Percentiles rank a stretch among this genome's conserved stretches.
phyloP scores from a whole-genome alignment of 2,329 filamentous ascomycete genomes.

The Pyrenochaeta sp. region DNA sequence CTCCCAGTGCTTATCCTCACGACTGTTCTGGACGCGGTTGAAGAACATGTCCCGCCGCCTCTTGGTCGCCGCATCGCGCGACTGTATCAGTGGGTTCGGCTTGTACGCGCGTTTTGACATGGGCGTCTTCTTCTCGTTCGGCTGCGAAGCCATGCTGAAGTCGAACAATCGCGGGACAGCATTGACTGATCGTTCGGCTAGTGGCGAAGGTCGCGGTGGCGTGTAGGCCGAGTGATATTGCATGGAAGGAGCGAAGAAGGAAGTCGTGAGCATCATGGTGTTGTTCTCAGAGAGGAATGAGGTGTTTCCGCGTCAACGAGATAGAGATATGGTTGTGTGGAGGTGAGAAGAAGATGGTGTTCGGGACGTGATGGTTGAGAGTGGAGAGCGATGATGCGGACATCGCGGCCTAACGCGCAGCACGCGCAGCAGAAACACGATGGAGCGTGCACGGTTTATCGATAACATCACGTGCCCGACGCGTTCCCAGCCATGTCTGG shows the following conservation, averaged over 20 bases:
- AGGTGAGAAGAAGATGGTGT: no score
- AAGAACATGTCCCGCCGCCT: slow-evolving; percentile 72
- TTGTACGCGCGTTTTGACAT: slow-evolving; percentile 56
- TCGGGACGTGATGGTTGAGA: no score
- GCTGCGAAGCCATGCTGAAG: slow-evolving; percentile 36
- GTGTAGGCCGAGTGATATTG: slow-evolving; percentile 37
- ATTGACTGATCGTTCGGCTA: slow-evolving; percentile 54
- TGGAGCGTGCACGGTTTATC: slow-evolving; percentile 14
- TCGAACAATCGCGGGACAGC: slow-evolving; percentile 31
- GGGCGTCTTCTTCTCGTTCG: slow-evolving; percentile 22
- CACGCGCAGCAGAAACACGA: slow-evolving; percentile 6
- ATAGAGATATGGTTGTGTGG: slow-evolving; percentile 2
- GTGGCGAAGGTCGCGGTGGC: slow-evolving; percentile 51
- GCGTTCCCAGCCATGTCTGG: no score
- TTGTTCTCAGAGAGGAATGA: neutral
- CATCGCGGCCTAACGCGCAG: slow-evolving; percentile 14
- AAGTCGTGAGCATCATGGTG: slow-evolving; percentile 40
- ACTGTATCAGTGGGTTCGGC: slow-evolving; percentile 68
- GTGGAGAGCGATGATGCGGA: slow-evolving; percentile 13
- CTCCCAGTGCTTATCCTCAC: slow-evolving; percentile 57
- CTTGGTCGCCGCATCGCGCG: slow-evolving; percentile 68
- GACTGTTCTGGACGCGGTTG: slow-evolving; percentile 59
- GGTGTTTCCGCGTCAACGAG: neutral
- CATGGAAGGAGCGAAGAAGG: slow-evolving; percentile 29
- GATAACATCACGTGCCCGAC: slow-evolving; percentile 20